Base-by-base conservation (phyloP, 768 basidiomycete species). In the Trametes sanguinea region DNA sequence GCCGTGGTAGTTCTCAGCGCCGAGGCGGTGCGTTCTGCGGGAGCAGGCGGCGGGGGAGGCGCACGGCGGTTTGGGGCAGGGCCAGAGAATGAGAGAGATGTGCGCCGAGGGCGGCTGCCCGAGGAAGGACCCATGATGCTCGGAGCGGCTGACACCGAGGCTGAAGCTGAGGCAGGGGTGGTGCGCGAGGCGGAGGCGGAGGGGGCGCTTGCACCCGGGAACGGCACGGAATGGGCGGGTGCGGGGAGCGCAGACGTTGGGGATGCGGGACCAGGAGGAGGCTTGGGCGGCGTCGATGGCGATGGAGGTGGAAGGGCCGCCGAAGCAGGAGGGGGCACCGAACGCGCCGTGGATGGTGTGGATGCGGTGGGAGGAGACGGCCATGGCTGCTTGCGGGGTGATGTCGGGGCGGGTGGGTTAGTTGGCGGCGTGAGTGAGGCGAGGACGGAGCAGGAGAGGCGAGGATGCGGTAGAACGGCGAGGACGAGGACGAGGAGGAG, bases 291-390 rank as follows among this genome's bases (percentile, higher is more conserved):
- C 44, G 44, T 65, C 58, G 35, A 63, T 60, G n/a, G 54, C 42
- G 54, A 45, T 43, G 14, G 61, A 37, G 13, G 32, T 35, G 37
- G 50, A 29, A 46, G 45, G 54, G 4, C 32, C 51, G 39, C 43
- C 51, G 39, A 58, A 67, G 54, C 47, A 51, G 55, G 59, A 51
- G 42, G 62, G 57, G 14, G 52, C 62, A 45, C 65, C 61, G 57
- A 67, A 67, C 4, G 66, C 54, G 46, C 61, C 55, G 61, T 67
- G 61, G 39, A 64, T 60, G 61, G 66, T 51, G 63, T 65, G 63
- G 55, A 64, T 65, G 63, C 66, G 66, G 55, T 67, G 63, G 17
- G 66, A 64, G 48, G 63, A 54, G 54, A 62, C 55, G 60, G 65
- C 61, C 63, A 64, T 64, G 30, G 40, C 44, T 39, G 35, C 35